Evolutionary conservation across 2,329 filamentous ascomycete species (phyloP).

Genomic region (Colletotrichum sp.): DNA sequence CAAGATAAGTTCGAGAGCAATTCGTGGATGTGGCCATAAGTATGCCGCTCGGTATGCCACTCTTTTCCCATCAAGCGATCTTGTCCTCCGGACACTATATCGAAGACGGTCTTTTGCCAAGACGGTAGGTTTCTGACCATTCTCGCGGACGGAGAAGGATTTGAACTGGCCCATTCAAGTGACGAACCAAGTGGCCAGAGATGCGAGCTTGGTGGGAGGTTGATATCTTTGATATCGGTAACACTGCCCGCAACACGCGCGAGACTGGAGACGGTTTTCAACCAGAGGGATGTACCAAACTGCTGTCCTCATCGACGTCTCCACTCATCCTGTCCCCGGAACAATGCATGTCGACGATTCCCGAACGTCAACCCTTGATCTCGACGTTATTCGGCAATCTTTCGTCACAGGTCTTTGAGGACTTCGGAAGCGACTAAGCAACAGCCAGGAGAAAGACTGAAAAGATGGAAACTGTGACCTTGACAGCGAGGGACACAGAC

Average conservation of each 20-base stretch:
- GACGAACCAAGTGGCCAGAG: not conserved
- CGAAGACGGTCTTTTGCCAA: not conserved
- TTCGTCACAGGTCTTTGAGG: too few relatives aligned
- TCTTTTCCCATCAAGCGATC: not conserved
- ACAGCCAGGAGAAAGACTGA: not conserved
- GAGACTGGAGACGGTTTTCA: not conserved
- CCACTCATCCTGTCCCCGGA: not conserved
- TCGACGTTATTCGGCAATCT: not conserved
- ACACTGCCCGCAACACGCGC: not conserved
- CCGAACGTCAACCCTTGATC: not conserved
- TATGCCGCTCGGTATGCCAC: not conserved
- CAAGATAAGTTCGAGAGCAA: not conserved
- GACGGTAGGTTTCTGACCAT: not conserved
- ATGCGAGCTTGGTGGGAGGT: not conserved
- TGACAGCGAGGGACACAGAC: not conserved
- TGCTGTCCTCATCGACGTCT: not conserved
- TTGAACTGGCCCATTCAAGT: not conserved
- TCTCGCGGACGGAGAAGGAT: not conserved
- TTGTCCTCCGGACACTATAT: not conserved
- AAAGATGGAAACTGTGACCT: not conserved
- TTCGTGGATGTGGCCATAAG: fast-evolving
- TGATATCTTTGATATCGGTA: not conserved
- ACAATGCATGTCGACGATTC: not conserved
- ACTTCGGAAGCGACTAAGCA: too few relatives aligned
- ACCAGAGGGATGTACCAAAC: not conserved